Evolutionary conservation across 2,329 filamentous ascomycete species (phyloP).

Genomic region (Aspergillus glaucus): DNA sequence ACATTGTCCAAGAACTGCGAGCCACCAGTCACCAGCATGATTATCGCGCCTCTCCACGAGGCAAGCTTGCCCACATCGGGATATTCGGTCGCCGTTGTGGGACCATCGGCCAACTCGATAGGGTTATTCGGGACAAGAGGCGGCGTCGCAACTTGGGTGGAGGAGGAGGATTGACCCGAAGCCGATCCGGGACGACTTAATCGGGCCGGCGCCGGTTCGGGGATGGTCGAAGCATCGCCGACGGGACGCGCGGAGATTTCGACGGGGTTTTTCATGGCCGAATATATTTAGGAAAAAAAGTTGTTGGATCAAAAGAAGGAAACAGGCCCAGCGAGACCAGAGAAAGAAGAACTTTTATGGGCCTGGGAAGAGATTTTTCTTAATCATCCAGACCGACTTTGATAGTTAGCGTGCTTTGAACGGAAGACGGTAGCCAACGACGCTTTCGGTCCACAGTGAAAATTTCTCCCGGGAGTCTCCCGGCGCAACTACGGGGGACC

Average conservation of each 20-base stretch:
- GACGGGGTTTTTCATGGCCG: neutral
- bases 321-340: neutral
- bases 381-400: too few relatives aligned
- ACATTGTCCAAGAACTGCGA: constrained; percentile 41
- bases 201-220: neutral
- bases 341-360: neutral
- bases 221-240: neutral
- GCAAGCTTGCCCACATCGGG: constrained; percentile 29
- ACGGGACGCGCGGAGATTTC: neutral
- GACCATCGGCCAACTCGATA: neutral
- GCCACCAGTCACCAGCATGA: constrained; percentile 37
- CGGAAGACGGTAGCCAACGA: too few relatives aligned
- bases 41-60: constrained; percentile 34
- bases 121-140: neutral
- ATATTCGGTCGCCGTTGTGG: neutral
- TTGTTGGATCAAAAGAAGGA: neutral
- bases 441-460: too few relatives aligned
- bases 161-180: neutral
- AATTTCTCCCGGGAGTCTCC: too few relatives aligned
- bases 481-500: too few relatives aligned
- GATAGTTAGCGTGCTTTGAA: too few relatives aligned
- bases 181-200: neutral
- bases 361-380: too few relatives aligned
- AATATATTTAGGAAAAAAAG: neutral
- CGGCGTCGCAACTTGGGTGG: neutral